phyloP scores from a whole-genome alignment of 176 grass and related monocot genomes.

The Lolium perenne region DNA sequence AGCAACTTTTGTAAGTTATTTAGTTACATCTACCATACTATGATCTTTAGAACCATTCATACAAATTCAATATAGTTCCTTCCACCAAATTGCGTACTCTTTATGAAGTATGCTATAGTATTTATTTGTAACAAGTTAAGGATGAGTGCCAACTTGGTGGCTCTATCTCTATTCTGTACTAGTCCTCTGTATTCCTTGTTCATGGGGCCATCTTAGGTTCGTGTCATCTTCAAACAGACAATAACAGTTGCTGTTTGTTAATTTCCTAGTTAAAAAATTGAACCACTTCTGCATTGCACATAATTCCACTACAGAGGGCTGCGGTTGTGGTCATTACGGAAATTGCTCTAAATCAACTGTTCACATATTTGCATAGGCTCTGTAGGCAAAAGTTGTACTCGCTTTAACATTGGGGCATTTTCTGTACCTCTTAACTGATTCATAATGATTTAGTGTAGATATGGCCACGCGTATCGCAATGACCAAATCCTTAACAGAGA shows the following conservation, averaged over 20 bases:
- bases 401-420: constrained; percentile 30
- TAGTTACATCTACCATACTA: neutral
- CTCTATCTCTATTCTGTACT: constrained; percentile 1
- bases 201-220: neutral
- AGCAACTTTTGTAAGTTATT: neutral
- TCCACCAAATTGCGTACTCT: neutral
- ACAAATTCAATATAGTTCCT: neutral
- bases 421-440: constrained; percentile 22
- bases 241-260: neutral
- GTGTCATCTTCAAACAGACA: neutral
- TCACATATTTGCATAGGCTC: neutral
- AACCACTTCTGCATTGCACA: neutral
- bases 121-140: neutral
- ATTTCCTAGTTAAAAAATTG: constrained; percentile 17
- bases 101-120: neutral
- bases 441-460: constrained; percentile 48
- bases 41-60: neutral
- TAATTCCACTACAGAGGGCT: neutral
- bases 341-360: constrained; percentile 5
- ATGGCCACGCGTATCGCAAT: constrained; percentile 87
- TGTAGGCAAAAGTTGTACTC: neutral
- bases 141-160: neutral
- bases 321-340: neutral
- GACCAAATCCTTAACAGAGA: constrained; percentile 78
- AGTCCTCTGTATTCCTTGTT: constrained; percentile 5